Base-by-base conservation (phyloP, 805 yeast genomes). In the Metschnikowia anglica region DNA sequence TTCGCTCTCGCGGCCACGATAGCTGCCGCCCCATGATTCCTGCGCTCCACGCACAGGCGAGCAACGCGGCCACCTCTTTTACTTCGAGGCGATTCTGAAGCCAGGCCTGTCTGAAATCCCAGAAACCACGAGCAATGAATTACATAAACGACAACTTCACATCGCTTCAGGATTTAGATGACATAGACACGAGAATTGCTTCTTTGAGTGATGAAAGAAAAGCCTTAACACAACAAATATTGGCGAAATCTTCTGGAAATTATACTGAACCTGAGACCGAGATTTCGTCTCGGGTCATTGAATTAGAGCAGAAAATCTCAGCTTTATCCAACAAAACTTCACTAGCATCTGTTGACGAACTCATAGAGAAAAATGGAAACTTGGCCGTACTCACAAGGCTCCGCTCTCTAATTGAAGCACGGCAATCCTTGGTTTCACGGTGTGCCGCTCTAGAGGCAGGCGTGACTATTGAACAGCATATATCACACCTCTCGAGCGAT, bases 101-200 rank as follows among this genome's bases (percentile, higher is more conserved):
- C 26, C 32, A 16, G 2, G 7, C 29, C 13, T 27, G 29, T 9
- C 32, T 19, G 5, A 16, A 29, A 15, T 4, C 18, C 20, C 20
- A 8, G 13, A 11, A 17, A 33, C 29, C 28, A 7, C 12, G 16
- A 5, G 18, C 34, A 58, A 59, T 56, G 58, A 62, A 59, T 33
- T 63, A 60, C 52, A 54, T 73, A 34, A 68, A 72, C 52, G 48
- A 56, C 21, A 55, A 58, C 38, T 65, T 70, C 47, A 44, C 60
- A n/a, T 48, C 66, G 1, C 15, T 73, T 2, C 56, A 51, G 13
- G 77, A 71, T 49, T 58, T 73, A 47, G 55, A 42, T 11, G 46
- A 37, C n/a, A 4, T 42, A 17, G 42, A 42, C n/a, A 11, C 36
- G 3, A 28, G 23, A 24, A 37, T 42, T 7, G 21, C 42, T 11